Evolutionary conservation across 805 yeast genomes (phyloP).

Genomic region (Yamadazyma takamatsuzukensis): DNA sequence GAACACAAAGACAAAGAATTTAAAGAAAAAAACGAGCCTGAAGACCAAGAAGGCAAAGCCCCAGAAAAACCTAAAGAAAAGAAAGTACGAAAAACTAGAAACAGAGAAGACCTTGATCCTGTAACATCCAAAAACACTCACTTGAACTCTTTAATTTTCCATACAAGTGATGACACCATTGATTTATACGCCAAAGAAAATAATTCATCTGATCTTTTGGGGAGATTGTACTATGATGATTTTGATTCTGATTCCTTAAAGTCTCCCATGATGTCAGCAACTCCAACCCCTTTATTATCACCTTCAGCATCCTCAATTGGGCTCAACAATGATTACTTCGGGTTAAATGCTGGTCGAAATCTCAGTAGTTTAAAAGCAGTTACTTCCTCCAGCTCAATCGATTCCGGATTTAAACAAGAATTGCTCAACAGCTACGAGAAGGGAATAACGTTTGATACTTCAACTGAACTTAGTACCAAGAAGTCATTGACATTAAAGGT

Average conservation of each 20-base stretch:
- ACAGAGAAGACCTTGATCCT: constrained; percentile 13
- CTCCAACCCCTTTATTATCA: constrained; percentile 14
- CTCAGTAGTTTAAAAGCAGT: constrained; percentile 11
- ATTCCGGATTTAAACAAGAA: constrained; percentile 7
- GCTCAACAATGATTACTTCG: constrained; percentile 12
- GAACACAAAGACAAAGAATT: background rate
- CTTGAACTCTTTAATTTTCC: constrained; percentile 35
- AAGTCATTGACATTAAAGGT: constrained; percentile 37
- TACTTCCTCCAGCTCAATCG: constrained; percentile 11
- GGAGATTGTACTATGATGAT: constrained; percentile 41
- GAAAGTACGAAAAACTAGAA: constrained; percentile 9
- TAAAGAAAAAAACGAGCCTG: constrained; percentile 2
- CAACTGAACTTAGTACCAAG: constrained; percentile 26
- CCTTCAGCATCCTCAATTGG: constrained; percentile 12
- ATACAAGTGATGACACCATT: constrained; percentile 34
- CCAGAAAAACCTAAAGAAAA: constrained; percentile 8
- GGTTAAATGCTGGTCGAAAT: background rate
- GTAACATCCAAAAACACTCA: constrained; percentile 36
- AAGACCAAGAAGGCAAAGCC: constrained; percentile 5
- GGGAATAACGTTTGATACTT: constrained; percentile 41
- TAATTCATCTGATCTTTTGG: constrained; percentile 36
- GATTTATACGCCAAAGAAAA: constrained; percentile 36
- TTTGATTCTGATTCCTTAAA: constrained; percentile 30
- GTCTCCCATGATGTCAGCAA: constrained; percentile 17
- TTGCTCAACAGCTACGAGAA: constrained; percentile 29